Conservation (phyloP, 257 asterid genomes). For the Nicotiana knightiana region DNA sequence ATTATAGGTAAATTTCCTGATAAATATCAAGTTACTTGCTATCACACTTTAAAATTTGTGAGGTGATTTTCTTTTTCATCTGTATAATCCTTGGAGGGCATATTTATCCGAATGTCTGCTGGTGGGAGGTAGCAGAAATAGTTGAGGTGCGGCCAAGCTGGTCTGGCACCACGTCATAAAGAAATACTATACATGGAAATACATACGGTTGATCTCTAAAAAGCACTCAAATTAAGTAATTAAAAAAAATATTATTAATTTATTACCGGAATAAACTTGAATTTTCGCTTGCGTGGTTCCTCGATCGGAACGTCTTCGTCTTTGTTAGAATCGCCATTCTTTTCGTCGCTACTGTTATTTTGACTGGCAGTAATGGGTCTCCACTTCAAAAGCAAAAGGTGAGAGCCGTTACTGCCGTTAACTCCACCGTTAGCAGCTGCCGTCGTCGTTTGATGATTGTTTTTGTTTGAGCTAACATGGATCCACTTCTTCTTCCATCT, state of each 20-base stretch:
- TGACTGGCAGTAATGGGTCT: conserved; percentile 10
- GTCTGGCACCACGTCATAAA: too few species aligned
- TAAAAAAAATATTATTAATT: neutral
- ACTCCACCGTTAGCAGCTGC: conserved; percentile 35
- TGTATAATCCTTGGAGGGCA: too few species aligned
- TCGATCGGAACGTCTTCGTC: conserved; percentile 41
- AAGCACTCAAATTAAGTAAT: neutral
- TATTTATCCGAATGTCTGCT: too few species aligned
- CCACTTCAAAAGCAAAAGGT: conserved; percentile 13
- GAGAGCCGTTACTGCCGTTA: conserved; percentile 46
- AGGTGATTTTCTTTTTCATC: too few species aligned
- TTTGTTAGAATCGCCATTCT: conserved; percentile 34
- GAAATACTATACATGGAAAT: neutral
- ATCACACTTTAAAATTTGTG: too few species aligned
- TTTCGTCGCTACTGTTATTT: neutral
- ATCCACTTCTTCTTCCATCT: conserved; percentile 73
- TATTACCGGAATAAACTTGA: conserved; percentile 68
- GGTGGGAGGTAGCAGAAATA: too few species aligned
- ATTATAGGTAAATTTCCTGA: too few species aligned
- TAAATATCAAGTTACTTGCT: too few species aligned
- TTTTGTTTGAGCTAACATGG: conserved; percentile 21
- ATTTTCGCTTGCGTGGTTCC: conserved; percentile 65
- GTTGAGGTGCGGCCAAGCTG: too few species aligned
- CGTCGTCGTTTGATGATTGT: conserved; percentile 8
- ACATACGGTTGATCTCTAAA: neutral